phyloP scores from a whole-genome alignment of 495 filamentous ascomycete species.

The Baudoinia panamericana region DNA sequence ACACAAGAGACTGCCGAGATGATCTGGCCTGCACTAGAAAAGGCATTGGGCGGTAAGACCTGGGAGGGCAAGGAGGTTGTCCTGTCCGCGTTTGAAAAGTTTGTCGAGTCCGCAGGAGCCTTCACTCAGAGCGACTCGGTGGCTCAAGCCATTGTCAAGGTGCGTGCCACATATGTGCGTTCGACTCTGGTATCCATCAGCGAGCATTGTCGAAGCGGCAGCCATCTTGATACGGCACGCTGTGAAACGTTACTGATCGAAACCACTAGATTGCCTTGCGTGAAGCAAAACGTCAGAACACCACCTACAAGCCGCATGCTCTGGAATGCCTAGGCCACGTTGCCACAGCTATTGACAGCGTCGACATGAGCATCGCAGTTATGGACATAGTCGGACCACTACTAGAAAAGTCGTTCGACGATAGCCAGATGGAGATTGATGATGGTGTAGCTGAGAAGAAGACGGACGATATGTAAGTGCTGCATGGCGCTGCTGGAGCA shows the following conservation, averaged over 20 bases:
- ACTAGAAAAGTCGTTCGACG: slow-evolving; percentile 37
- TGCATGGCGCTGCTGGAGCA: background rate
- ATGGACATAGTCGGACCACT: slow-evolving; percentile 41
- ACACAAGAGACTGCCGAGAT: slow-evolving; percentile 28
- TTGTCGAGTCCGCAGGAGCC: slow-evolving; percentile 47
- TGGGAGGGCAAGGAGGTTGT: slow-evolving; percentile 90
- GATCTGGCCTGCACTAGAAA: slow-evolving; percentile 73
- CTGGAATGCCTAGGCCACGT: slow-evolving; percentile 61
- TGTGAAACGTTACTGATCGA: background rate
- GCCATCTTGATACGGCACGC: background rate
- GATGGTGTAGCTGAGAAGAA: slow-evolving; percentile 18
- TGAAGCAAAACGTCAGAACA: slow-evolving; percentile 84
- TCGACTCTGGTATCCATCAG: too few relatives aligned
- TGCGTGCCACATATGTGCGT: slow-evolving; percentile 29
- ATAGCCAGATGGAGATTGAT: slow-evolving; percentile 56
- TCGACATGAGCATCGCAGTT: slow-evolving; percentile 58
- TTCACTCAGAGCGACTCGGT: slow-evolving; percentile 39
- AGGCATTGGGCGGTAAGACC: slow-evolving; percentile 69
- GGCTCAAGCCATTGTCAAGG: slow-evolving; percentile 39
- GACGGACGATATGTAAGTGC: slow-evolving; percentile 12
- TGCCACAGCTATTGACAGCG: slow-evolving; percentile 44
- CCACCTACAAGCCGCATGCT: slow-evolving; percentile 61
- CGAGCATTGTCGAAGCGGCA: too few relatives aligned
- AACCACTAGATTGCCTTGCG: slow-evolving; percentile 47
- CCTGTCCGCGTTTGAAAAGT: slow-evolving; percentile 68